A percentile compares a stretch with the other conserved stretches of the same genome.
phyloP scores from a whole-genome alignment of 129 eudicot species.

The Oenanthe sinensis region DNA sequence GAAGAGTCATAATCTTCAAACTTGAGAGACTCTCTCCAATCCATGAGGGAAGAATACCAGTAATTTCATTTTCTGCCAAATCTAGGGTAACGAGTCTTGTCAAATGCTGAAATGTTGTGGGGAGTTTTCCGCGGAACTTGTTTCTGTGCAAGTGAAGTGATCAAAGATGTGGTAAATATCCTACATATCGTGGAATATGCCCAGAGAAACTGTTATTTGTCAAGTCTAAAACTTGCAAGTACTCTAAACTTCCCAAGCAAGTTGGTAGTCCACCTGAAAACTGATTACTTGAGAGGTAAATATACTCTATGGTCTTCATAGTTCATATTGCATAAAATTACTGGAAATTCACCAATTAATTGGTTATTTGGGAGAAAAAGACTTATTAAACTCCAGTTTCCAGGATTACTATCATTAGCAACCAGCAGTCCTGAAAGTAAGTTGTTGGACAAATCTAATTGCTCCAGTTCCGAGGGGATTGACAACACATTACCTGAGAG shows the following conservation, averaged over 20 bases:
- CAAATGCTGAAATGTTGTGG: constrained; percentile 2
- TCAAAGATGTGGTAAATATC: background rate
- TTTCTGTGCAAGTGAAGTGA: background rate
- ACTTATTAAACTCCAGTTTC: background rate
- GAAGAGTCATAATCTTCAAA: constrained; percentile 16
- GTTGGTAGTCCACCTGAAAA: constrained; percentile 4
- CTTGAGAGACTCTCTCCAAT: constrained; percentile 9
- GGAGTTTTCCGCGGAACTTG: constrained; percentile 1
- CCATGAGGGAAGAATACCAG: constrained; percentile 19
- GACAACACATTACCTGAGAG: background rate
- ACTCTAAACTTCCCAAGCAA: constrained; percentile 9
- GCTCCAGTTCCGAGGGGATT: background rate
- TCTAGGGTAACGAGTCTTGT: constrained; percentile 4
- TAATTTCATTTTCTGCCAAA: constrained; percentile 2
- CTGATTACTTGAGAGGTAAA: constrained; percentile 13
- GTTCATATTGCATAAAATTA: background rate
- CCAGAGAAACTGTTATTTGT: constrained; percentile 11
- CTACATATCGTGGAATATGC: background rate
- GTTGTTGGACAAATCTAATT: constrained; percentile 6
- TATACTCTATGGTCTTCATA: background rate
- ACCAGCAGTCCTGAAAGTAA: background rate
- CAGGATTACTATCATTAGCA: background rate
- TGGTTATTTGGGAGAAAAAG: background rate
- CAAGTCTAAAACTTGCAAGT: background rate
- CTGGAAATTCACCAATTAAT: background rate